Evolutionary conservation across 192 early-diverging fungal species (phyloP), one percentile per base, ranked within the genome.

Genomic region (Mortierella alpina): DNA sequence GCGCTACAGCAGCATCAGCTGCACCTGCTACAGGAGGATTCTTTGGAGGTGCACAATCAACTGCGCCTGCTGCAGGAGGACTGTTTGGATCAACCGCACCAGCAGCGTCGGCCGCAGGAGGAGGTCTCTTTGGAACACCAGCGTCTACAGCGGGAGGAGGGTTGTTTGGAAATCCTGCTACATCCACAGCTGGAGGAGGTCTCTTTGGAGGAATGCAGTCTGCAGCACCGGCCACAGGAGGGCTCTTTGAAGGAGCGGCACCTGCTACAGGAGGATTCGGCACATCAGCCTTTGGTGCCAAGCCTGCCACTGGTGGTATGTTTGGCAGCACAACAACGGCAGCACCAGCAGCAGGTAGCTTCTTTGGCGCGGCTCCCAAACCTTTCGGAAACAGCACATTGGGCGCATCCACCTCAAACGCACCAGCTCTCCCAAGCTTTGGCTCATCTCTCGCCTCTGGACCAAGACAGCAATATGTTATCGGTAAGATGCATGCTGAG

Each of bases 391-490:
- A 23, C 10, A 41, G 54, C 5, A 41, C 42, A 4, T 78, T 78
- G 54, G 75, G 68, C 42, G 70, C 82, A 59, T 66, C 72, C 59
- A 68, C 68, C 31, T 48, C 76, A 51, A 42, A 68, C 18, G 61
- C 64, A 63, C 63, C 85, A 63, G 22, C 67, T 52, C 6, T 48
- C 10, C 62, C 75, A 45, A 70, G 49, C 40, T 72, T 80, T 72
- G 66, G 63, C 5, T 53, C 77, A 10, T 80, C 77, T 20, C 52
- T 80, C 6, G 84, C 86, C 57, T 66, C 79, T 47, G 84, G 86
- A 68, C 83, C 73, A 63, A 75, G 87, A 53, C 72, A 85, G 60
- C 80, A 72, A 62, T 85, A 84, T 52, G 79, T 78, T 44, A 61
- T 74, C 1, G 59, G 70, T 81, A 55, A 50, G 70, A 9, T 18